These are phyloP conservation scores for Iberis amara DNA, from an alignment of 441 rosid genomes.

Conservation along the genomic window DNA sequence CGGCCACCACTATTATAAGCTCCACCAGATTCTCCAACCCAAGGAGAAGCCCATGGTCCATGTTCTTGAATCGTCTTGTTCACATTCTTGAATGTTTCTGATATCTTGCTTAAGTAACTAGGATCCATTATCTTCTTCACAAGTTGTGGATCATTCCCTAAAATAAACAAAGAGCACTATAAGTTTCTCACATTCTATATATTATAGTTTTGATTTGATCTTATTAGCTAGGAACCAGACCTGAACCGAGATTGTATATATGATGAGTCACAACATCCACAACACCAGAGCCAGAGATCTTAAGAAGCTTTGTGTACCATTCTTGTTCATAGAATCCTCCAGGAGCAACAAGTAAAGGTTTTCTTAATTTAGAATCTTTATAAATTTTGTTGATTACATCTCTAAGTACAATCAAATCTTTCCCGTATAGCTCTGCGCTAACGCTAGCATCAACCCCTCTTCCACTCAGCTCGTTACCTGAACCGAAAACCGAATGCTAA, in stretches of 20 bases:
- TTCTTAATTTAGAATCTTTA: constrained; percentile 33
- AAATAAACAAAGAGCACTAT: constrained; percentile 18
- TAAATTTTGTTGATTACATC: constrained; percentile 52
- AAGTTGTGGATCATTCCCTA: constrained; percentile 75
- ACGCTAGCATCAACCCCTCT: constrained; percentile 74
- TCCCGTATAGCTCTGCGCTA: constrained; percentile 62
- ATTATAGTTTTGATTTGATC: constrained; percentile 7
- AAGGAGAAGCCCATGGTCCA: constrained; percentile 89
- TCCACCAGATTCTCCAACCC: constrained; percentile 99
- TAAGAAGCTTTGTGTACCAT: constrained; percentile 75
- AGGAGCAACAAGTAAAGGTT: constrained; percentile 74
- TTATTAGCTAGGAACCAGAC: constrained; percentile 30
- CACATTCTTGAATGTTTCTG: constrained; percentile 57
- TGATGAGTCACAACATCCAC: constrained; percentile 72
- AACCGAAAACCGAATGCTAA: constrained; percentile 6
- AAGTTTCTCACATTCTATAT: neutral
- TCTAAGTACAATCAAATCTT: constrained; percentile 59
- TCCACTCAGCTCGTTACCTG: constrained; percentile 89
- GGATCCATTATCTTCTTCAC: constrained; percentile 33
- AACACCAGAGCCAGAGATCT: constrained; percentile 65
- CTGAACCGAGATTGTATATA: constrained; percentile 90
- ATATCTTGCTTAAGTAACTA: constrained; percentile 45
- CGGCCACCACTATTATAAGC: constrained; percentile 94
- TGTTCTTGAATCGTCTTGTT: constrained; percentile 44
- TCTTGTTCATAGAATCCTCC: constrained; percentile 75